Evolutionary conservation across 163 green algal genomes (phyloP).

Genomic region (Volvox carteri): DNA sequence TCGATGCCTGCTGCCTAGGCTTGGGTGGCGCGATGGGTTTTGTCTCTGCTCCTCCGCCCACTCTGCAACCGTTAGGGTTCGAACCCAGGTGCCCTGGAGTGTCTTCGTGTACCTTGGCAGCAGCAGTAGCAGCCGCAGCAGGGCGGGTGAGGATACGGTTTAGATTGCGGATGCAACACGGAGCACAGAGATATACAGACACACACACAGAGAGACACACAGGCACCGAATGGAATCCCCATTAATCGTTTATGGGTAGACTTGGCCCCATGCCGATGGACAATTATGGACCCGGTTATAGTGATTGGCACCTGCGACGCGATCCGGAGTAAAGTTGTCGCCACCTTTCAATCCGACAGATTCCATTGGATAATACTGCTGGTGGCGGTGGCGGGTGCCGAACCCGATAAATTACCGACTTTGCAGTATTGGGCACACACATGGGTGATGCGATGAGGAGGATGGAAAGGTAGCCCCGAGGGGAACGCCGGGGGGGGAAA

Average conservation of each 20-base stretch:
- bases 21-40: too few relatives aligned
- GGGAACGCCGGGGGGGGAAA: background rate
- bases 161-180: background rate
- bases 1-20: too few relatives aligned
- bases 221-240: too few relatives aligned
- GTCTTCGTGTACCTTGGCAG: conserved; percentile 46
- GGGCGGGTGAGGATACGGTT: background rate
- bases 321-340: too few relatives aligned
- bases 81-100: conserved; percentile 63
- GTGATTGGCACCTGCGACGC: too few relatives aligned
- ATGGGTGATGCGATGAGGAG: background rate
- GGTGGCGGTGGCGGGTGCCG: too few relatives aligned
- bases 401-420: too few relatives aligned
- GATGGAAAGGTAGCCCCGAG: background rate
- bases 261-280: background rate
- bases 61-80: background rate
- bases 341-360: too few relatives aligned
- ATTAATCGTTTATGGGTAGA: background rate
- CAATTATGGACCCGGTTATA: background rate
- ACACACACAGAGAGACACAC: background rate
- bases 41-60: background rate
- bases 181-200: background rate
- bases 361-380: too few relatives aligned
- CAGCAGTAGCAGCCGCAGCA: background rate
- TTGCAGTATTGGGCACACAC: background rate